phyloP scores from a whole-genome alignment of 1,139 yeast genomes.

The Suhomyces bokatorum region DNA sequence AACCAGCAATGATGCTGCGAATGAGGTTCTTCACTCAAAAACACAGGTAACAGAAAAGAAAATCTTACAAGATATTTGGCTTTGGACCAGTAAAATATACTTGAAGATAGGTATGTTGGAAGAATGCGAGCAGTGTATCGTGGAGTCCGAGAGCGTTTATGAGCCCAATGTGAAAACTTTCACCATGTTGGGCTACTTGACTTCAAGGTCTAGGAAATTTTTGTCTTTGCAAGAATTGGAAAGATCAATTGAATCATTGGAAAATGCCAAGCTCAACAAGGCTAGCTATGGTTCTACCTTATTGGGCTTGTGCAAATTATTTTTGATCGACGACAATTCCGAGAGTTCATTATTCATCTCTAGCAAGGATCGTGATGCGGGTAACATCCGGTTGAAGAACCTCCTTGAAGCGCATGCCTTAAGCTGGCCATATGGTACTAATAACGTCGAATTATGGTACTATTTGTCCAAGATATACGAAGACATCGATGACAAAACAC shows the following conservation, averaged over 20 bases:
- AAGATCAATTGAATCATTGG: conserved; percentile 53
- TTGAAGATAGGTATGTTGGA: conserved; percentile 52
- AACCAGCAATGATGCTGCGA: background rate
- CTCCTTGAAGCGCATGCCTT: conserved; percentile 53
- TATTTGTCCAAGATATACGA: conserved; percentile 67
- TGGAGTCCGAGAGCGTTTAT: conserved; percentile 62
- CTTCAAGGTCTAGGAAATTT: conserved; percentile 38
- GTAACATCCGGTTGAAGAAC: conserved; percentile 62
- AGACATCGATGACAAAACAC: conserved; percentile 53
- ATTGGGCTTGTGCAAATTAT: conserved; percentile 64
- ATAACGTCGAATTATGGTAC: conserved; percentile 73
- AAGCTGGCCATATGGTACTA: conserved; percentile 56
- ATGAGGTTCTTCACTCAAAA: background rate
- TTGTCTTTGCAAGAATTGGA: conserved; percentile 70
- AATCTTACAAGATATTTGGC: conserved; percentile 67
- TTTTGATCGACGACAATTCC: conserved; percentile 44
- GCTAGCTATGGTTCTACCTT: conserved; percentile 56
- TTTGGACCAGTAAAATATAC: conserved; percentile 70
- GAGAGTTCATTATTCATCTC: conserved; percentile 42
- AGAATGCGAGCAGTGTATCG: conserved; percentile 72
- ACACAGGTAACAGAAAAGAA: conserved; percentile 16
- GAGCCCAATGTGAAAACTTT: conserved; percentile 56
- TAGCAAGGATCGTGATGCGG: conserved; percentile 59
- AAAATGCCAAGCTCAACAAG: conserved; percentile 23
- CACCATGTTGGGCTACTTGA: conserved; percentile 55